phyloP scores from a whole-genome alignment of 2,329 filamentous ascomycete genomes.

The Truncatella angustata region DNA sequence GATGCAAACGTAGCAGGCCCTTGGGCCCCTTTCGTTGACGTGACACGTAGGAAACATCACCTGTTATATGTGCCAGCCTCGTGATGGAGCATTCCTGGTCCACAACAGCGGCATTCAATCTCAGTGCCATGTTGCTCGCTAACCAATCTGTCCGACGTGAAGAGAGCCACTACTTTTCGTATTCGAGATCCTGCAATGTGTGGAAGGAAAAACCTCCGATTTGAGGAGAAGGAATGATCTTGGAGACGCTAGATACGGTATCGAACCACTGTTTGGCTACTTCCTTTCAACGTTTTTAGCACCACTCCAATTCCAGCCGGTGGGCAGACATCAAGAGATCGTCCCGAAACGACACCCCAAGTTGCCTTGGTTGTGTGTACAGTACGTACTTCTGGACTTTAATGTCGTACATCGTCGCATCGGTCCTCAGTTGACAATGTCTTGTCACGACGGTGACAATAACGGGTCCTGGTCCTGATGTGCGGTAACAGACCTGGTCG shows the following conservation, averaged over 20 bases:
- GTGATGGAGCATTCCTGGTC: neutral
- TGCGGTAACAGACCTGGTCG: neutral
- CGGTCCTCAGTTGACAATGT: no score
- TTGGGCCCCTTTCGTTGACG: neutral
- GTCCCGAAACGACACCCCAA: no score
- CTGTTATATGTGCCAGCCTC: neutral
- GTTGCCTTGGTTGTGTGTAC: no score
- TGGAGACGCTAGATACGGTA: neutral
- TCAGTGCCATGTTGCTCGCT: neutral
- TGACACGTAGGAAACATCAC: neutral
- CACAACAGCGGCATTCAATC: neutral
- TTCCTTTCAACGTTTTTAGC: neutral
- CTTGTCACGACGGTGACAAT: no score
- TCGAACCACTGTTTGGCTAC: neutral
- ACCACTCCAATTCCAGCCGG: neutral
- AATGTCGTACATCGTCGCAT: no score
- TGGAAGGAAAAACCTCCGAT: neutral
- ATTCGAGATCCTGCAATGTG: slow-evolving; percentile 1
- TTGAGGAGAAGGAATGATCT: neutral
- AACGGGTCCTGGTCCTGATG: neutral
- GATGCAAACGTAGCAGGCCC: no score
- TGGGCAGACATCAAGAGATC: neutral
- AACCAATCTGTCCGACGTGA: neutral
- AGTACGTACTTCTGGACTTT: no score
- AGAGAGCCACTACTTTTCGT: neutral